Conservation (phyloP, 2,329 filamentous ascomycete genomes). For the Shiraia sp. region DNA sequence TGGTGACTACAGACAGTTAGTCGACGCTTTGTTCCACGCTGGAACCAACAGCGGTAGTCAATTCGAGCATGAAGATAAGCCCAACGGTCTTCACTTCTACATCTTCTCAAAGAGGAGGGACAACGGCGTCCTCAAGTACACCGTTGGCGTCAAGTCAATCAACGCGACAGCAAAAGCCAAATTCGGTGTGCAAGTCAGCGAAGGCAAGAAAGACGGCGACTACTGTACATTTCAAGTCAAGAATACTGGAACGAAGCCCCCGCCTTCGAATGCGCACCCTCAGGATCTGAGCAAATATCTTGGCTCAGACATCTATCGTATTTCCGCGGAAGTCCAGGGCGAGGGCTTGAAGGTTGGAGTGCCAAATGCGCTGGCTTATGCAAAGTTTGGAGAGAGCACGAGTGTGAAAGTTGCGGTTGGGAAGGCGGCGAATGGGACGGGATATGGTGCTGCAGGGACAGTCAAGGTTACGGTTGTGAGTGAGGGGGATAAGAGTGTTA, state of each 20-base stretch:
- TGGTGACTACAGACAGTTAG: slow-evolving; percentile 59
- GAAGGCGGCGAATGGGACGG: slow-evolving; percentile 22
- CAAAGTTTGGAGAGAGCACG: slow-evolving; percentile 47
- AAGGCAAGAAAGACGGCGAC: slow-evolving; percentile 45
- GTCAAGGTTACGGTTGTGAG: slow-evolving; percentile 53
- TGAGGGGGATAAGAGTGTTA: slow-evolving; percentile 46
- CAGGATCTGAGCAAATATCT: slow-evolving; percentile 48
- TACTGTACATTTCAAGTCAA: slow-evolving; percentile 54
- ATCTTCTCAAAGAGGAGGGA: slow-evolving; percentile 52
- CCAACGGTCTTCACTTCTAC: slow-evolving; percentile 57
- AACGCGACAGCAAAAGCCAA: slow-evolving; percentile 40
- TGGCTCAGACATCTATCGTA: slow-evolving; percentile 53
- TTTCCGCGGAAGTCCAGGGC: slow-evolving; percentile 51
- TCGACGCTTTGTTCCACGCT: slow-evolving; percentile 60
- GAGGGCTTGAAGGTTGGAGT: slow-evolving; percentile 54
- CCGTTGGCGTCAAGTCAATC: slow-evolving; percentile 49
- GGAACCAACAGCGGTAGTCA: slow-evolving; percentile 57
- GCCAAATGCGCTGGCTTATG: slow-evolving; percentile 45
- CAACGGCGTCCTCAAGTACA: slow-evolving; percentile 54
- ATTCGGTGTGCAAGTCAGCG: slow-evolving; percentile 44
- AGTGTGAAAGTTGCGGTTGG: slow-evolving; percentile 50
- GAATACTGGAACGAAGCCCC: slow-evolving; percentile 48
- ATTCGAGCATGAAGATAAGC: slow-evolving; percentile 54
- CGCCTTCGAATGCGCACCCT: slow-evolving; percentile 24
- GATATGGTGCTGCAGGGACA: slow-evolving; percentile 40